Evolutionary conservation across 1,284 basidiomycete species (phyloP).

Genomic region (Pterulicium gracile): DNA sequence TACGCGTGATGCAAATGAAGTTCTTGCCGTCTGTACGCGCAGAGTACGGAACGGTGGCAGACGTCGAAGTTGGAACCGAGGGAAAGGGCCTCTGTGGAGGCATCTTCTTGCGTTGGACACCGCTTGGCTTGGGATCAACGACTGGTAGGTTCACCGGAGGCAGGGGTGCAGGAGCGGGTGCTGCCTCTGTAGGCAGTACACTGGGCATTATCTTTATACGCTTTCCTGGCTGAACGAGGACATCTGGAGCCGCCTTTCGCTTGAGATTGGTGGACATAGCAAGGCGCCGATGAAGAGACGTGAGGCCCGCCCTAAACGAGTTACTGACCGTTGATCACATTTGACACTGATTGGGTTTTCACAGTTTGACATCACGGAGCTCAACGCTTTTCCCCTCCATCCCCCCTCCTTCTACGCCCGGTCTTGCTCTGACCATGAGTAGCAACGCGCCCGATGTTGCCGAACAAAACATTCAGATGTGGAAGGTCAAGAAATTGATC

Average conservation of each 20-base stretch:
- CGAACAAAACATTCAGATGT: slow-evolving; percentile 86
- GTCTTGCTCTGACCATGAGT: slow-evolving; percentile 44
- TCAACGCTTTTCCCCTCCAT: slow-evolving; percentile 2
- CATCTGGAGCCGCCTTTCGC: slow-evolving; percentile 23
- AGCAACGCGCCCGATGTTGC: slow-evolving; percentile 48
- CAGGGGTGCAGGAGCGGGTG: background rate
- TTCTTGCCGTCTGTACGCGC: slow-evolving; percentile 70
- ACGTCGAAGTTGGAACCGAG: slow-evolving; percentile 63
- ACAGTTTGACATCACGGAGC: background rate
- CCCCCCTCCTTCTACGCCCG: slow-evolving; percentile 6
- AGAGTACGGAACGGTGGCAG: slow-evolving; percentile 71
- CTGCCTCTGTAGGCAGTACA: background rate
- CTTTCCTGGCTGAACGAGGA: slow-evolving; percentile 16
- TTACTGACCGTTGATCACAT: background rate
- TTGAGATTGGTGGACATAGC: slow-evolving; percentile 16
- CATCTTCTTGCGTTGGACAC: slow-evolving; percentile 38
- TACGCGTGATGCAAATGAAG: slow-evolving; percentile 72
- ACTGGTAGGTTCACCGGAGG: background rate
- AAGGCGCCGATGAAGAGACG: background rate
- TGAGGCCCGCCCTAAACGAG: slow-evolving; percentile 1
- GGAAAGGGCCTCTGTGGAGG: slow-evolving; percentile 63
- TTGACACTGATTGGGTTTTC: no score
- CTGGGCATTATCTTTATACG: slow-evolving; percentile 18
- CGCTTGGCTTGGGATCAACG: slow-evolving; percentile 1
- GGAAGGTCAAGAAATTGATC: slow-evolving; percentile 99